These are phyloP conservation scores for Sextonia rubra DNA, from an alignment of 164 flowering plant genomes.

Conservation along the genomic window DNA sequence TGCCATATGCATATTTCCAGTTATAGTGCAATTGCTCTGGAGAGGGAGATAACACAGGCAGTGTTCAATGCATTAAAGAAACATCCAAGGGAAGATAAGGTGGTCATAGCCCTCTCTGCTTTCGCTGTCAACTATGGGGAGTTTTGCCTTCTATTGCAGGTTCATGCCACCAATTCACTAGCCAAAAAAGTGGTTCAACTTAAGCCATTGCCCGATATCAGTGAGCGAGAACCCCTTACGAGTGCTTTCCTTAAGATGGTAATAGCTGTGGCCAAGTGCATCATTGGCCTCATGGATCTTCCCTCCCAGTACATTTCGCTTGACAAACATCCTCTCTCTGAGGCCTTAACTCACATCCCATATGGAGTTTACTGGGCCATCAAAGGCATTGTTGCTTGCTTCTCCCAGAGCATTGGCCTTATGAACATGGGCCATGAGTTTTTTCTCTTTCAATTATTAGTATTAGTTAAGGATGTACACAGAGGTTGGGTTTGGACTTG, in stretches of 20 bases:
- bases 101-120: slow-evolving; percentile 40
- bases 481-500: background rate
- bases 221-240: slow-evolving; percentile 32
- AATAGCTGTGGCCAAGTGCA: slow-evolving; percentile 38
- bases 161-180: slow-evolving; percentile 27
- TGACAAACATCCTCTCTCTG: slow-evolving; percentile 28
- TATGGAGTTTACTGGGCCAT: slow-evolving; percentile 53
- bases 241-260: slow-evolving; percentile 30
- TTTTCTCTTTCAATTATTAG: too few relatives aligned
- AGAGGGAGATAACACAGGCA: slow-evolving; percentile 39
- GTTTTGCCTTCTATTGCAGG: slow-evolving; percentile 43
- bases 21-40: slow-evolving; percentile 59
- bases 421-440: slow-evolving; percentile 2
- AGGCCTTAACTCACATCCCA: slow-evolving; percentile 37
- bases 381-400: slow-evolving; percentile 39
- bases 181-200: slow-evolving; percentile 41
- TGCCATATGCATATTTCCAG: slow-evolving; percentile 22
- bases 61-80: slow-evolving; percentile 41
- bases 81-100: slow-evolving; percentile 46
- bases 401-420: slow-evolving; percentile 36
- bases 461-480: too few relatives aligned
- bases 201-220: slow-evolving; percentile 45
- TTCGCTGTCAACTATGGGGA: slow-evolving; percentile 45
- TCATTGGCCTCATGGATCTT: slow-evolving; percentile 41
- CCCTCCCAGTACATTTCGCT: slow-evolving; percentile 32